These are phyloP conservation scores for Mortierella sp. DNA, from an alignment of 371 early-diverging fungal species.

Conservation along the genomic window DNA sequence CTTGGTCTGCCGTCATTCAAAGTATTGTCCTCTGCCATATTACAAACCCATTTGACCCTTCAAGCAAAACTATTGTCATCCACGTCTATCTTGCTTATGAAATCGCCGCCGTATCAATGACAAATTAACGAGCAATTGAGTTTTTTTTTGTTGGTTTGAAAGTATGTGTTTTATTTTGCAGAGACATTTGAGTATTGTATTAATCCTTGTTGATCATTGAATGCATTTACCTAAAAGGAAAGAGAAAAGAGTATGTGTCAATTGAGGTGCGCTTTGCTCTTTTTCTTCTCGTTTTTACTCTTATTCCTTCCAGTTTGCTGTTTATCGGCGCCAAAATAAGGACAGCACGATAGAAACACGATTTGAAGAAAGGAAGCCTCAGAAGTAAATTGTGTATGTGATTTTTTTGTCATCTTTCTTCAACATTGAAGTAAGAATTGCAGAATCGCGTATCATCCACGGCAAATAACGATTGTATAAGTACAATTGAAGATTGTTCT, in stretches of 20 bases:
- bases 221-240: not conserved
- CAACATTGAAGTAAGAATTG: constrained; percentile 57
- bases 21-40: not conserved
- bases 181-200: not conserved
- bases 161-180: not conserved
- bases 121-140: not conserved
- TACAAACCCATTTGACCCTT: too few relatives aligned
- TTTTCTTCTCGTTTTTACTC: not conserved
- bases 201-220: not conserved
- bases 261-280: not conserved
- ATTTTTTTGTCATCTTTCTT: constrained; percentile 55
- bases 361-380: constrained; percentile 23
- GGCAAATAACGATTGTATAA: constrained; percentile 15
- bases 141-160: too few relatives aligned
- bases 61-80: too few relatives aligned
- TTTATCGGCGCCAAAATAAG: not conserved
- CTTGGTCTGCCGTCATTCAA: not conserved
- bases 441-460: constrained; percentile 56
- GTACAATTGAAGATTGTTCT: not conserved
- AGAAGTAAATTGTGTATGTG: constrained; percentile 53
- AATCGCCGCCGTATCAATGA: not conserved
- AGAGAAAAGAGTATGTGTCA: not conserved
- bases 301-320: not conserved
- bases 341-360: not conserved
- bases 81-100: not conserved